Percentiles rank a stretch among this genome's conserved stretches.
phyloP scores from a whole-genome alignment of 495 filamentous ascomycete species.

The Wilcoxina mikolae region DNA sequence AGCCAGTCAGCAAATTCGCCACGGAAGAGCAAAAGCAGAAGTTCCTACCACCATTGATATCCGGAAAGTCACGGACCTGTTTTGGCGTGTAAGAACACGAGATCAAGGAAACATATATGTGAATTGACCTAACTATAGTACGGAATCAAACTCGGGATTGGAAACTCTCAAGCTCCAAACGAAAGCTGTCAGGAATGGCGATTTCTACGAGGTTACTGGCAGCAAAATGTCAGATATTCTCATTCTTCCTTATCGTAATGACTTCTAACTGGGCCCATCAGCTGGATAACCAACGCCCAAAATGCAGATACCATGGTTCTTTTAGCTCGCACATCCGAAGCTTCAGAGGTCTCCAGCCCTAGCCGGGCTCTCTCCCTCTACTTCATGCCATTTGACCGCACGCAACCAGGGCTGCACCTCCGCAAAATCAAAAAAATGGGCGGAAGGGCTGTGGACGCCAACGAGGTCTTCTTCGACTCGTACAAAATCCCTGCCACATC shows the following conservation, averaged over 20 bases:
- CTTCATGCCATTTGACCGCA: slow-evolving; percentile 55
- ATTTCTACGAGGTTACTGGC: slow-evolving; percentile 48
- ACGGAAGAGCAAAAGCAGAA: slow-evolving; percentile 42
- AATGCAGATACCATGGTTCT: slow-evolving; percentile 65
- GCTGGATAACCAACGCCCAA: slow-evolving; percentile 65
- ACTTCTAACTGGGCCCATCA: no score
- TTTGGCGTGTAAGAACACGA: slow-evolving; percentile 43
- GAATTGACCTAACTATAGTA: slow-evolving; percentile 16
- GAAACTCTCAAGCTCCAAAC: slow-evolving; percentile 58
- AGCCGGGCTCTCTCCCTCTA: slow-evolving; percentile 60
- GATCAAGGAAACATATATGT: not conserved
- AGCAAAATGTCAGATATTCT: slow-evolving; percentile 48
- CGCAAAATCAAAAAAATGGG: slow-evolving; percentile 71
- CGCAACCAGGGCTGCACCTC: slow-evolving; percentile 44
- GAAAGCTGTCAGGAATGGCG: slow-evolving; percentile 37
- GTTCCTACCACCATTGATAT: slow-evolving; percentile 54
- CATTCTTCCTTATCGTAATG: no score
- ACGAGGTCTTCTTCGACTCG: slow-evolving; percentile 70
- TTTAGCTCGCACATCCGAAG: slow-evolving; percentile 55
- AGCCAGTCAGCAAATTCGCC: slow-evolving; percentile 59
- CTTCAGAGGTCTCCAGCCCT: slow-evolving; percentile 49
- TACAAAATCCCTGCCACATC: slow-evolving; percentile 47
- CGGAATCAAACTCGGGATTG: slow-evolving; percentile 55
- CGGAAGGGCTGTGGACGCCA: slow-evolving; percentile 61
- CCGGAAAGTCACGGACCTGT: slow-evolving; percentile 52